Base-by-base conservation (phyloP, 345 rosid genomes). In the Linum usitatissimum region DNA sequence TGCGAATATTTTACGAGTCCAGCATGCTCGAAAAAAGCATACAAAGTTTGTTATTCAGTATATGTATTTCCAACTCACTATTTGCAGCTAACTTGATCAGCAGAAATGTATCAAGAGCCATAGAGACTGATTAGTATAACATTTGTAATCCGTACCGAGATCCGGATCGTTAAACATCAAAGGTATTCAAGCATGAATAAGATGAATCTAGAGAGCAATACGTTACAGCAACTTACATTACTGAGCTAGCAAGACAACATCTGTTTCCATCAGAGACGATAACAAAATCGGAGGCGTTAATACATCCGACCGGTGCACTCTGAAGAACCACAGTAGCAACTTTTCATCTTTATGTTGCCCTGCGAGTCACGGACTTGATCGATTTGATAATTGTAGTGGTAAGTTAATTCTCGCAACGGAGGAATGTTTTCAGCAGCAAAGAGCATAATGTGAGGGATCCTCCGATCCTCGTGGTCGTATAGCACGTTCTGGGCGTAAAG, bases 391-490 rank as follows among this genome's bases (percentile, higher is more conserved):
- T 62, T 68, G 21, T 58, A 69, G 40, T 64, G 56, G 31, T 45
- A 69, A 3, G 69, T 54, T 61, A 70, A 30, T 30, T 70, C 69
- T 55, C 34, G 31, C 20, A 36, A 17, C 3, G 66, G 62, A 20
- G 39, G 57, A 2, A 70, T 70, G 57, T 65, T 42, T 20, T 55
- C 57, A n/a, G 31, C 48, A 15, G 73, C 68, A 59, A 59, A 60
- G 18, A 70, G 60, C 73, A 70, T 64, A 10, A 64, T 38, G 18
- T 55, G 65, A 58, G 61, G 60, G 14, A 14, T 30, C 15, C 40
- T 54, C 23, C 3, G 6, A 40, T 51, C 28, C 14, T 14, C 17
- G 3, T 48, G 53, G 53, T 54, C 68, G 12, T 57, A 58, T 3
- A 64, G 14, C 20, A 64, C 73, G 6, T 23, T 53, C 28, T 55